These are phyloP conservation scores for Colletotrichum sp. DNA, from an alignment of 2,329 filamentous ascomycete species.

Conservation along the genomic window DNA sequence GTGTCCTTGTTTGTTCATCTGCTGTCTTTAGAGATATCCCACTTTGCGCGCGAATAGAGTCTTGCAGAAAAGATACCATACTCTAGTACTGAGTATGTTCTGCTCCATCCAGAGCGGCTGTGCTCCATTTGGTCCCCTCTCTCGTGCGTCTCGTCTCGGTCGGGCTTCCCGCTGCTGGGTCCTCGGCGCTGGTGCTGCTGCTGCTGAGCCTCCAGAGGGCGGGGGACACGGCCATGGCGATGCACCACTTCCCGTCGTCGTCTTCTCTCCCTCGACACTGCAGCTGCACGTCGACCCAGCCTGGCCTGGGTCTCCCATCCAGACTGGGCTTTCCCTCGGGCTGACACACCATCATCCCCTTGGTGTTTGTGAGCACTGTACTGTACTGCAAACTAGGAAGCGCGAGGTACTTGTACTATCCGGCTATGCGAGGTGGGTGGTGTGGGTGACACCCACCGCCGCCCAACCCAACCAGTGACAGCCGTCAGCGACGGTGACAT, in stretches of 20 bases:
- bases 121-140: not conserved
- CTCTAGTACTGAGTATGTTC: not conserved
- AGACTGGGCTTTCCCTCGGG: slow-evolving; percentile 3
- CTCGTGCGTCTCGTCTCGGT: slow-evolving; percentile 7
- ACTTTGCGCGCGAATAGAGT: not conserved
- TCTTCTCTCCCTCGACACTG: not conserved
- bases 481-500: not conserved
- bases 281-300: slow-evolving; percentile 3
- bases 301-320: slow-evolving; percentile 10
- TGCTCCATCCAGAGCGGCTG: not conserved
- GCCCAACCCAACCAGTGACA: not conserved
- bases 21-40: not conserved
- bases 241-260: not conserved
- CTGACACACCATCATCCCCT: not conserved
- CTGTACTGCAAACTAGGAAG: not conserved
- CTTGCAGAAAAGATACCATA: not conserved
- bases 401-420: not conserved
- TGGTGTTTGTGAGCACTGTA: not conserved
- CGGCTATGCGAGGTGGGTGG: not conserved
- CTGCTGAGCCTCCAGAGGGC: not conserved
- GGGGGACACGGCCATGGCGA: not conserved
- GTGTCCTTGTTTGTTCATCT: not conserved
- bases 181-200: not conserved
- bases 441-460: not conserved
- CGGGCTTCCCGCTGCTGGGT: not conserved